phyloP scores from a whole-genome alignment of 2,329 filamentous ascomycete species.

The Fusarium albosuccineum region DNA sequence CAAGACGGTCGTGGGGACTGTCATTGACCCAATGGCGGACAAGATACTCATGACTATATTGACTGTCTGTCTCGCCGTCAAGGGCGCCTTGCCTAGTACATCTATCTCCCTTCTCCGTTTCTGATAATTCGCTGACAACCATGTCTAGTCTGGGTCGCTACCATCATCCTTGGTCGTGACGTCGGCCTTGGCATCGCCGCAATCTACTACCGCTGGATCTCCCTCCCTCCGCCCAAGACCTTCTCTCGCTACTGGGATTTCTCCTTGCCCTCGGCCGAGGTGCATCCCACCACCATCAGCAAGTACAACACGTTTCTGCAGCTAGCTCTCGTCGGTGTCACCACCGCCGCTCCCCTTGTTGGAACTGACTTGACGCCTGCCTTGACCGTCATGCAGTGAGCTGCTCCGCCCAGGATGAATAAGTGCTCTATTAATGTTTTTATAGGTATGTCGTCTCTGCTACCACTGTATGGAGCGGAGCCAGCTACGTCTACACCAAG shows the following conservation, averaged over 20 bases:
- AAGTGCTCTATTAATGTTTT: slow-evolving; percentile 17
- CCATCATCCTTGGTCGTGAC: slow-evolving; percentile 92
- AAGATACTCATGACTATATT: slow-evolving; percentile 95
- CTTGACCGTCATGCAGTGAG: slow-evolving; percentile 75
- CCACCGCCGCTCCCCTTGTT: slow-evolving; percentile 83
- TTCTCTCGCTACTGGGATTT: slow-evolving; percentile 97
- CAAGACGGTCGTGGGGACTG: slow-evolving; percentile 92
- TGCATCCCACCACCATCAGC: slow-evolving; percentile 84
- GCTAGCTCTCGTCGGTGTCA: slow-evolving; percentile 85
- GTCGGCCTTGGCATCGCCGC: slow-evolving; percentile 85
- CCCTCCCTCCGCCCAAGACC: slow-evolving; percentile 92
- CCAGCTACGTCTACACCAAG: slow-evolving; percentile 92
- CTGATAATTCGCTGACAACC: background rate
- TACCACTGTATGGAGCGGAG: slow-evolving; percentile 93
- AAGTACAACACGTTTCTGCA: slow-evolving; percentile 97
- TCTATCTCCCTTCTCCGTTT: slow-evolving; percentile 27
- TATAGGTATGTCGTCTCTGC: slow-evolving; percentile 83
- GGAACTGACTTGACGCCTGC: slow-evolving; percentile 66
- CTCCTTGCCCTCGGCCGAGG: slow-evolving; percentile 87
- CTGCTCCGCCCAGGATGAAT: slow-evolving; percentile 30
- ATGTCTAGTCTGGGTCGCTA: slow-evolving; percentile 80
- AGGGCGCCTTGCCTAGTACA: slow-evolving; percentile 83
- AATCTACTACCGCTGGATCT: slow-evolving; percentile 96
- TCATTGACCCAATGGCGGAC: slow-evolving; percentile 97
- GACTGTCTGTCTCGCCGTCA: slow-evolving; percentile 85